Evolutionary conservation across 2,329 filamentous ascomycete species (phyloP).

Genomic region (Achaetomium macrosporum): DNA sequence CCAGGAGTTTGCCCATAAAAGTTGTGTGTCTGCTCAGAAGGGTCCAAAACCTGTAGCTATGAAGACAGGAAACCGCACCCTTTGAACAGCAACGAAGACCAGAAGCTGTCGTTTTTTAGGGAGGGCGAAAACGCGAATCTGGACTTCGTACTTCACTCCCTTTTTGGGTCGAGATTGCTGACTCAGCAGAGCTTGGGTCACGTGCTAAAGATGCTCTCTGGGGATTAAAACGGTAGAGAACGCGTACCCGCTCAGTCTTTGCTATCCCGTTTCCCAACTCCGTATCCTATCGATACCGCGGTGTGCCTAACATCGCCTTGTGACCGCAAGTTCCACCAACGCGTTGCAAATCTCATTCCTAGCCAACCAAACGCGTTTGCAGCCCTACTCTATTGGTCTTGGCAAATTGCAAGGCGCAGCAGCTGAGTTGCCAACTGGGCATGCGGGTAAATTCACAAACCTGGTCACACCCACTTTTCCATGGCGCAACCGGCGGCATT

Average conservation of each 20-base stretch:
- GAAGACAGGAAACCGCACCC: too few relatives aligned
- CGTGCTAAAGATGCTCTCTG: background rate
- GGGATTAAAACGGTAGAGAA: conserved; percentile 11
- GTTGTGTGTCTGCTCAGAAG: too few relatives aligned
- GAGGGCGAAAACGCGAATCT: too few relatives aligned
- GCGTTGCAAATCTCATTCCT: background rate
- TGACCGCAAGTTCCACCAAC: background rate
- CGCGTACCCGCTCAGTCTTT: conserved; percentile 4
- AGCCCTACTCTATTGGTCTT: conserved; percentile 3
- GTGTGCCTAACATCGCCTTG: conserved; percentile 10
- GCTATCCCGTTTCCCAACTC: conserved; percentile 9
- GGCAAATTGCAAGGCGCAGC: conserved; percentile 2
- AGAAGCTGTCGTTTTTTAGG: too few relatives aligned
- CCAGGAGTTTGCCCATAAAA: too few relatives aligned
- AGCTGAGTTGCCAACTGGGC: conserved; percentile 3
- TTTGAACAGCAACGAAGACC: too few relatives aligned
- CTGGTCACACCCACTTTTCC: background rate
- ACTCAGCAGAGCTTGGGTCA: conserved; percentile 5
- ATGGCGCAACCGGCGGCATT: background rate
- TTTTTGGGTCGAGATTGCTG: too few relatives aligned
- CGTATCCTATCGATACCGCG: conserved; percentile 6
- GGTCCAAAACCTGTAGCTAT: too few relatives aligned
- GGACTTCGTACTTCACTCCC: too few relatives aligned
- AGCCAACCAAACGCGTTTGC: conserved; percentile 8
- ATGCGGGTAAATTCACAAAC: conserved; percentile 4